These are phyloP conservation scores for Vitis cinerea DNA, from an alignment of 164 flowering plant genomes.

Conservation along the genomic window DNA sequence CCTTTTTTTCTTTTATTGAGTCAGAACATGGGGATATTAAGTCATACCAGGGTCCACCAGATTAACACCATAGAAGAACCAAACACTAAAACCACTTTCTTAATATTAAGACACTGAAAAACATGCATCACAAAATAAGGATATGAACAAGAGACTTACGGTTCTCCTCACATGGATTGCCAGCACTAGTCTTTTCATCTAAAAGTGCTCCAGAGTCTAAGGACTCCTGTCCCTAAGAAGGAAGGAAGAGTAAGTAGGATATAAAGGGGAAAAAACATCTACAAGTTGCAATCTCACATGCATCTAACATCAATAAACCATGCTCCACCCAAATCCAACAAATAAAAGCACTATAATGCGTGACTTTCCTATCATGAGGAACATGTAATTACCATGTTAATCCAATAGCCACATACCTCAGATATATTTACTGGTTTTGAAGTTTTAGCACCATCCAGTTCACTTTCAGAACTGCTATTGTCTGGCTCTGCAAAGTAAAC, in stretches of 20 bases:
- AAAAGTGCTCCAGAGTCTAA: constrained; percentile 13
- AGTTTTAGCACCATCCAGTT: constrained; percentile 18
- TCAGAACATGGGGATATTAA: too few relatives aligned
- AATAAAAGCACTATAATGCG: too few relatives aligned
- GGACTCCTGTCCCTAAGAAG: constrained; percentile 12
- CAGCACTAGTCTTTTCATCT: constrained; percentile 18
- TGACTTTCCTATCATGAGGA: not conserved
- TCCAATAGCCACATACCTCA: constrained; percentile 16
- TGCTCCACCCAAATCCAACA: not conserved
- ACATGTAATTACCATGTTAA: not conserved
- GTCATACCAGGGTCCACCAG: too few relatives aligned
- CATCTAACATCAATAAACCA: not conserved
- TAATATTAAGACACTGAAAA: too few relatives aligned
- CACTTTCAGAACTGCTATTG: constrained; percentile 28
- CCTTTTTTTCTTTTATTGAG: too few relatives aligned
- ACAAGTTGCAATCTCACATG: not conserved
- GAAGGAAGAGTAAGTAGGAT: not conserved
- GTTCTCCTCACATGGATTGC: constrained; percentile 14
- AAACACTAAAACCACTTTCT: too few relatives aligned
- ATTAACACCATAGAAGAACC: too few relatives aligned
- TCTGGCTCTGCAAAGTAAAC: constrained; percentile 20
- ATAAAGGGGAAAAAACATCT: not conserved
- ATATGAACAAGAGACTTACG: constrained; percentile 19
- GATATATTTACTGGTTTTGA: constrained; percentile 10
- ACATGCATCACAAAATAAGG: not conserved